phyloP scores from a whole-genome alignment of 495 filamentous ascomycete genomes.

The Hyaloscypha variabilis region DNA sequence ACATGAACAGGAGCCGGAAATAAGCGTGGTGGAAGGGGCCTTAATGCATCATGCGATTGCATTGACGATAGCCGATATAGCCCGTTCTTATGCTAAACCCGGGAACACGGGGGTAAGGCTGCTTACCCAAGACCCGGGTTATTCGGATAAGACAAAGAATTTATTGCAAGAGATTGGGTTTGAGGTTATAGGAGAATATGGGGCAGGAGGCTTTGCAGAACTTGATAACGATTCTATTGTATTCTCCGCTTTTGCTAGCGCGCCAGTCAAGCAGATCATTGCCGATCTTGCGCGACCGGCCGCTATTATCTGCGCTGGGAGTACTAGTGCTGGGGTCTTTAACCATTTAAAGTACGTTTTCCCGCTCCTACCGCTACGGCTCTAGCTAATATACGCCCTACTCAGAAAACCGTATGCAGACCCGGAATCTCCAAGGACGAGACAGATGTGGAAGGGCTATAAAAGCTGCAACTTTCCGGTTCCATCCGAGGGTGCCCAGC shows the following conservation, averaged over 20 bases:
- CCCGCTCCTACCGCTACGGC: slow-evolving; percentile 33
- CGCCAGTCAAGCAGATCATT: slow-evolving; percentile 37
- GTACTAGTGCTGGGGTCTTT: slow-evolving; percentile 9
- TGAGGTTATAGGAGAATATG: slow-evolving; percentile 40
- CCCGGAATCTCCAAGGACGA: slow-evolving; percentile 42
- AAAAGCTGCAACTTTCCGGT: slow-evolving; percentile 34
- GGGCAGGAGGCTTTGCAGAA: slow-evolving; percentile 43
- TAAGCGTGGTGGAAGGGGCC: slow-evolving; percentile 32
- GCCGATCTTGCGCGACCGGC: slow-evolving; percentile 42
- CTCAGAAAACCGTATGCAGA: slow-evolving; percentile 38
- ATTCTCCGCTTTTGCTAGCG: slow-evolving; percentile 37
- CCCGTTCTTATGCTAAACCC: slow-evolving; percentile 5
- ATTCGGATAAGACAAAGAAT: slow-evolving; percentile 36
- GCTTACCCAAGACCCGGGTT: slow-evolving; percentile 39
- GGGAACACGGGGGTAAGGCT: slow-evolving; percentile 34
- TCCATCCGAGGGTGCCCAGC: slow-evolving; percentile 9
- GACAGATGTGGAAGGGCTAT: slow-evolving; percentile 33
- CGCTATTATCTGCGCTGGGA: slow-evolving; percentile 30
- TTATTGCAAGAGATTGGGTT: slow-evolving; percentile 39
- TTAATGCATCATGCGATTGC: slow-evolving; percentile 40
- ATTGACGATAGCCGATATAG: slow-evolving; percentile 37
- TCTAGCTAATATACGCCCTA: slow-evolving; percentile 30
- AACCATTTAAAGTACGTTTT: slow-evolving; percentile 33
- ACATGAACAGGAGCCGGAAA: slow-evolving; percentile 34
- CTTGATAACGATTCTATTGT: slow-evolving; percentile 41